Conservation (phyloP, 2,329 filamentous ascomycete species). For the Phaeoacremonium minimum region DNA sequence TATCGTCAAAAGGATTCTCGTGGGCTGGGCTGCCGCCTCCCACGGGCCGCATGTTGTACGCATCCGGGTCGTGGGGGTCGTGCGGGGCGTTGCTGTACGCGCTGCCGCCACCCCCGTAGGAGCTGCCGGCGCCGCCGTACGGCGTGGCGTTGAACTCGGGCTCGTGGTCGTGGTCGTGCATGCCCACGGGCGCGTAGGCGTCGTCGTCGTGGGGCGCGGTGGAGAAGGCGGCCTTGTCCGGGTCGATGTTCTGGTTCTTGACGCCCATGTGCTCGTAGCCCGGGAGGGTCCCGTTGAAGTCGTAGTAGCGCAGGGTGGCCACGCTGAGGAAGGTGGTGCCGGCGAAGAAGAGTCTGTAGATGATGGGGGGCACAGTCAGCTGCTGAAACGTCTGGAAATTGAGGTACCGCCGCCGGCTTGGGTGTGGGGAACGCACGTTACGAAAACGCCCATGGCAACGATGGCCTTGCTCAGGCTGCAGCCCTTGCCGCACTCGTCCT, state of each 20-base stretch:
- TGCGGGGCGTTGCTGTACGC: conserved; percentile 17
- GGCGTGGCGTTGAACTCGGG: conserved; percentile 11
- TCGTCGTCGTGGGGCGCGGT: conserved; percentile 65
- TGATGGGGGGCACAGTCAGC: conserved; percentile 4
- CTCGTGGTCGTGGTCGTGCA: conserved; percentile 44
- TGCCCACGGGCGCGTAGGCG: conserved; percentile 58
- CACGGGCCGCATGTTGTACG: conserved; percentile 12
- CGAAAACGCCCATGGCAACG: conserved; percentile 58
- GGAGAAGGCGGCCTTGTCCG: conserved; percentile 66
- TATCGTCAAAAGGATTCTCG: conserved; percentile 1
- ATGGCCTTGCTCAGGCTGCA: conserved; percentile 60
- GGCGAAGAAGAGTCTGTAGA: conserved; percentile 49
- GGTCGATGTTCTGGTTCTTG: conserved; percentile 52
- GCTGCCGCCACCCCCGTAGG: conserved; percentile 5
- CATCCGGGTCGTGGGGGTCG: conserved; percentile 11
- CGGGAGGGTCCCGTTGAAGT: conserved; percentile 56
- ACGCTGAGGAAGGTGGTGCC: conserved; percentile 51
- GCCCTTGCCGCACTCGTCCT: conserved; percentile 47
- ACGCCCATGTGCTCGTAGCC: conserved; percentile 50
- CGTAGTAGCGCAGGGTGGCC: conserved; percentile 58
- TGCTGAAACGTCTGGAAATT: conserved; percentile 7
- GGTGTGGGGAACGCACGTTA: conserved; percentile 43
- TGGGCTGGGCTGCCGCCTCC: conserved; percentile 8
- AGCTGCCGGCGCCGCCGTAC: conserved; percentile 11
- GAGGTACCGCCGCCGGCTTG: background rate